Evolutionary conservation across 768 basidiomycete genomes (phyloP).

Genomic region (Naganishia friedmannii): DNA sequence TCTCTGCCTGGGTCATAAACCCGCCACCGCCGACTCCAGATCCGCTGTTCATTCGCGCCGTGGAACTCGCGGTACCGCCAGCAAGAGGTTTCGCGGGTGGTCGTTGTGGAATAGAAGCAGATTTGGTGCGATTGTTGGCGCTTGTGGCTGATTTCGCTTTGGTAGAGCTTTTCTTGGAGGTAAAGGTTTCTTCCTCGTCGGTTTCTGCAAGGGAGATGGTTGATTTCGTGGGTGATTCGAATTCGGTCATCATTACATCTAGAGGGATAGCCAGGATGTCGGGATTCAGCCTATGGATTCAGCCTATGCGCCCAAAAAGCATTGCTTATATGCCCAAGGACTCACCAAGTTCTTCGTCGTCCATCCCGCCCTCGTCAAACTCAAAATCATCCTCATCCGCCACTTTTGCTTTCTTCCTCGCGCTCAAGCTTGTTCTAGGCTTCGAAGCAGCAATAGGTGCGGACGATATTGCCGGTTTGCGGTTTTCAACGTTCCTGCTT

Average conservation of each 20-base stretch:
- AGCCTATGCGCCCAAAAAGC: no score
- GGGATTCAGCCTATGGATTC: no score
- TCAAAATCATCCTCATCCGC: conserved; percentile 48
- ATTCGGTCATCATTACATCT: conserved; percentile 44
- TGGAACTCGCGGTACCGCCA: neutral
- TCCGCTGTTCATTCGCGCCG: conserved; percentile 21
- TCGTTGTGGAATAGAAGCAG: conserved; percentile 28
- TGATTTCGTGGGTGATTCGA: conserved; percentile 35
- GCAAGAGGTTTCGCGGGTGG: conserved; percentile 38
- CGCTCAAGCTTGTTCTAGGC: conserved; percentile 32
- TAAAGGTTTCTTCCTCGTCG: conserved; percentile 29
- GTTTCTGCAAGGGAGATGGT: conserved; percentile 20
- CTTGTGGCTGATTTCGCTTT: neutral
- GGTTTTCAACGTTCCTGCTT: neutral
- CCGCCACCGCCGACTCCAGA: conserved; percentile 24
- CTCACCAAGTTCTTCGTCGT: conserved; percentile 46
- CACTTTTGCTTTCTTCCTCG: conserved; percentile 42
- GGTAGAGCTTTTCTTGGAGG: conserved; percentile 28
- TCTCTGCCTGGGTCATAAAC: conserved; percentile 82
- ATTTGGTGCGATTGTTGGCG: conserved; percentile 11
- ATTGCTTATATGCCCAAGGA: no score
- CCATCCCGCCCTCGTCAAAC: conserved; percentile 37
- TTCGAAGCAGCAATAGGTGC: neutral
- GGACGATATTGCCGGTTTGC: conserved; percentile 7
- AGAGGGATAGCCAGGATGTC: neutral